A percentile compares a stretch with the other conserved stretches of the same genome.
phyloP scores from a whole-genome alignment of 306 rosid species.

The Neltuma alba region DNA sequence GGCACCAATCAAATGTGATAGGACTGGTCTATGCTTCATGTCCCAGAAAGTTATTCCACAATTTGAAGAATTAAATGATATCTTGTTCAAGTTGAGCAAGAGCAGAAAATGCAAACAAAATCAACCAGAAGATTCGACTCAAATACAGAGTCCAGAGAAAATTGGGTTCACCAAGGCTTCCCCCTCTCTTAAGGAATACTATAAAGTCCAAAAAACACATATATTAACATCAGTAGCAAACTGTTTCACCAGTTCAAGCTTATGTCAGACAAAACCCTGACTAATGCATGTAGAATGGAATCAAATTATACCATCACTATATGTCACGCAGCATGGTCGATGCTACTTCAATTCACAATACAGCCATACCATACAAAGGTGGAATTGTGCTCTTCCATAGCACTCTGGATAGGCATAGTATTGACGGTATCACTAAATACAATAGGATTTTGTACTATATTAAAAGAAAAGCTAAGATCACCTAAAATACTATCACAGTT shows the following conservation, averaged over 20 bases:
- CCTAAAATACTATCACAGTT: no score
- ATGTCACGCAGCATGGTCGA: not conserved
- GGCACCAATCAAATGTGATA: constrained; percentile 17
- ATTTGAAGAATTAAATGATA: not conserved
- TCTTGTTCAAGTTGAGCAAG: not conserved
- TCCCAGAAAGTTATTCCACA: not conserved
- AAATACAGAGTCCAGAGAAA: not conserved
- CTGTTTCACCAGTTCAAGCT: not conserved
- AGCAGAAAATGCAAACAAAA: not conserved
- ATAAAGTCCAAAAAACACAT: not conserved
- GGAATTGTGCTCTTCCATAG: not conserved
- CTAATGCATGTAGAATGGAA: not conserved
- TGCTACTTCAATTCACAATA: not conserved
- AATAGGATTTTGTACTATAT: not conserved
- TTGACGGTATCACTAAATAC: not conserved
- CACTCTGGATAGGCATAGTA: not conserved
- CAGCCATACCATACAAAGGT: not conserved
- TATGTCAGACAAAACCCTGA: no score
- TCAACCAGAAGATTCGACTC: no score
- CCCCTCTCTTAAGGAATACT: not conserved
- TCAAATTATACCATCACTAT: not conserved
- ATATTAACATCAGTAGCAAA: not conserved
- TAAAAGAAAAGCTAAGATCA: not conserved
- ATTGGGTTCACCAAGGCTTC: not conserved
- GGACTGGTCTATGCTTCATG: not conserved